Evolutionary conservation across 2,329 filamentous ascomycete genomes (phyloP), one percentile per base, ranked within the genome.

Genomic region (Sporothrix humicola): DNA sequence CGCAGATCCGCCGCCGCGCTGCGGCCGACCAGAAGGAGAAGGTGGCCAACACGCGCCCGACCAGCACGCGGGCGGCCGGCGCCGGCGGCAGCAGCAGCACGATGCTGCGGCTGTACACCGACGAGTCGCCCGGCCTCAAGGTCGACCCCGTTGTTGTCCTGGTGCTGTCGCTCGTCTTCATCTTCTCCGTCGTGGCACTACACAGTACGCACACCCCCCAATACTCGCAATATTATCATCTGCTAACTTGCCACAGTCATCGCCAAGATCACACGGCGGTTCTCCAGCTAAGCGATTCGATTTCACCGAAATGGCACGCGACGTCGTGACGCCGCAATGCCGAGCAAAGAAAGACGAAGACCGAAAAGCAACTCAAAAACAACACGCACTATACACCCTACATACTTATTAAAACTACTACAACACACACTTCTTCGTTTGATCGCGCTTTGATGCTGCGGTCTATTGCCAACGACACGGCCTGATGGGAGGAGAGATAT

Each of bases 21-120:
- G 96, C 96, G 44, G 95, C 95, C 79, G 96, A 98, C 83, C 93
- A 97, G 86, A 97, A 97, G 84, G 96, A 98, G 85, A 96, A 97
- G 85, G 90, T 95, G 79, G 95, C 95, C 80, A 99, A 97, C 92
- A 92, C 90, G 77, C 89, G 96, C 78, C 96, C 96, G 69, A 93
- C 91, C 82, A 97, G 93, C 86, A 99, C 96, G 77, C 90, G 96
- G 79, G 91, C 95, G 54, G 96, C 96, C 48, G 96, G 96, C 79
- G 96, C 96, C 20, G 96, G 96, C 78, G 96, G 96, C 77, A 98
- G 94, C 82, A 97, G 92, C 83, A 97, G 94, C 86, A 99, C 96
- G 71, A 99, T 99, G 96, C 88, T 99, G 86, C 95, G 73, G 84
- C 91, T 99, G 61, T 99, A 99, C 90, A 99, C 96, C 74, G 96